Evolutionary conservation across 352 stramenopile genomes (phyloP).

Genomic region (Phytophthora rubi): DNA sequence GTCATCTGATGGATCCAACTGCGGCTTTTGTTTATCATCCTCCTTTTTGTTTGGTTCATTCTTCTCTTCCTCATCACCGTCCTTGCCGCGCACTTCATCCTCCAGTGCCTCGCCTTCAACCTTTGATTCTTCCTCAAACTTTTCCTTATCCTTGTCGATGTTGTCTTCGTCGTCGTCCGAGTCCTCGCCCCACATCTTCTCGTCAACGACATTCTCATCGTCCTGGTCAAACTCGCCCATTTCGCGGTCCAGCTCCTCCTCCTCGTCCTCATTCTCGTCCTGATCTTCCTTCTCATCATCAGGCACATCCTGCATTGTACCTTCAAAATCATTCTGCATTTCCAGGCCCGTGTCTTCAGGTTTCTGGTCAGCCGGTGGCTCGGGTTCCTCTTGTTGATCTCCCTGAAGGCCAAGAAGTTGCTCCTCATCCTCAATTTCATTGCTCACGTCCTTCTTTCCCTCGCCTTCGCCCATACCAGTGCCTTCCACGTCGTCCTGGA

Average conservation of each 20-base stretch:
- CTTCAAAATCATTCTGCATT: conserved; percentile 99
- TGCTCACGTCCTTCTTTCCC: conserved; percentile 98
- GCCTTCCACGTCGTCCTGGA: conserved; percentile 98
- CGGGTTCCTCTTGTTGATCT: conserved; percentile 87
- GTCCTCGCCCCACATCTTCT: conserved; percentile 98
- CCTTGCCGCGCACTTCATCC: conserved; percentile 90
- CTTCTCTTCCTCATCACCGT: conserved; percentile 88
- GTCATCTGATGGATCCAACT: conserved; percentile 50
- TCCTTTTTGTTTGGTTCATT: conserved; percentile 63
- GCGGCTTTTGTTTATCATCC: conserved; percentile 58
- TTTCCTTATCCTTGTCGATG: conserved; percentile 97
- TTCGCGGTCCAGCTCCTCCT: conserved; percentile 98
- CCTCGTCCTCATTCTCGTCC: conserved; percentile 84
- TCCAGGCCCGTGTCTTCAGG: conserved; percentile 97
- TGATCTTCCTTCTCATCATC: conserved; percentile 92
- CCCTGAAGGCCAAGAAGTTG: conserved; percentile 98
- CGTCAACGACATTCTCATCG: conserved; percentile 98
- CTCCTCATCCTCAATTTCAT: conserved; percentile 99
- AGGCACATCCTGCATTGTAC: conserved; percentile 98
- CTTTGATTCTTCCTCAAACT: conserved; percentile 91
- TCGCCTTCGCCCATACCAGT: conserved; percentile 99
- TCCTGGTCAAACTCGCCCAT: conserved; percentile 98
- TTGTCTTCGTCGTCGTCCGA: conserved; percentile 93
- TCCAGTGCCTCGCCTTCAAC: conserved; percentile 81
- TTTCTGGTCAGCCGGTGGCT: conserved; percentile 88